phyloP scores from a whole-genome alignment of 306 rosid species.

The Sesbania bispinosa region DNA sequence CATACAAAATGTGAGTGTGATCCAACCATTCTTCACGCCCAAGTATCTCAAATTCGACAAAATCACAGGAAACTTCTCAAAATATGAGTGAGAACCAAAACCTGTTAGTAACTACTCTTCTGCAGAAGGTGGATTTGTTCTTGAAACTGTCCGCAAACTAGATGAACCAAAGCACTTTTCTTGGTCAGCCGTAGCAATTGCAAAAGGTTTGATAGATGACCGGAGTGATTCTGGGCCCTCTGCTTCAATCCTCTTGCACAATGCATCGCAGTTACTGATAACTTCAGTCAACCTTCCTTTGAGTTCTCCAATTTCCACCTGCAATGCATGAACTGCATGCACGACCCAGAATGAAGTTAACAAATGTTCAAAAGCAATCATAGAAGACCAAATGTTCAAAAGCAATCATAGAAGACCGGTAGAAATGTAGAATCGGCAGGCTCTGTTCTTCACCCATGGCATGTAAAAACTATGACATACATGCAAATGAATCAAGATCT shows the following conservation, averaged over 20 bases:
- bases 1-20: constrained; percentile 21
- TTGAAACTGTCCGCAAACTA: constrained; percentile 24
- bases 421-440: no score
- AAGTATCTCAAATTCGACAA: constrained; percentile 27
- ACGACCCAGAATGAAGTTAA: constrained; percentile 18
- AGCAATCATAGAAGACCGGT: background rate
- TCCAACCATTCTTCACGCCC: constrained; percentile 21
- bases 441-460: background rate
- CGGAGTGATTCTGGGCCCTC: constrained; percentile 80
- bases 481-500: constrained; percentile 4
- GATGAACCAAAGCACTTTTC: constrained; percentile 31
- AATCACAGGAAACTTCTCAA: constrained; percentile 26
- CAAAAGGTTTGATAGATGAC: constrained; percentile 62
- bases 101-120: constrained; percentile 48
- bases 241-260: constrained; percentile 68
- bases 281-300: constrained; percentile 95
- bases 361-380: constrained; percentile 8
- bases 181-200: constrained; percentile 16
- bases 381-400: constrained; percentile 13
- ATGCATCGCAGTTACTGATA: constrained; percentile 77
- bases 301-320: constrained; percentile 90
- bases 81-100: constrained; percentile 29
- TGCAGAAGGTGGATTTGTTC: constrained; percentile 32
- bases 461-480: background rate
- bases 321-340: constrained; percentile 69